Percentiles rank a stretch among this genome's conserved stretches.
Conservation (phyloP, 106 monocot species). For the Iris macrosiphon region DNA sequence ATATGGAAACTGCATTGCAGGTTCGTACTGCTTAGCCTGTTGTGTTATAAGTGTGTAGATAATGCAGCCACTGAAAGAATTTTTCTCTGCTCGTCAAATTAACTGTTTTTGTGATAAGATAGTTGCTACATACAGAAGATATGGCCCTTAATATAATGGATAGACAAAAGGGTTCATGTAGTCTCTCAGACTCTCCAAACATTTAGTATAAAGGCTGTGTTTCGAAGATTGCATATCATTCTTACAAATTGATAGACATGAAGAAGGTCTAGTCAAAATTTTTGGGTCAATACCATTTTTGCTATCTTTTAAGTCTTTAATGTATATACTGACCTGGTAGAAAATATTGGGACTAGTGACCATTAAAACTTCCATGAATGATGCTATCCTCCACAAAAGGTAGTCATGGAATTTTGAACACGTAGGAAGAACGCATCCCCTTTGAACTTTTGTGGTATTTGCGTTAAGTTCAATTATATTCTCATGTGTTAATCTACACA, state of each 20-base stretch:
- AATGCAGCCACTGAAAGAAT: not conserved
- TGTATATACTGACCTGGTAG: no score
- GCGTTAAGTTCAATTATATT: not conserved
- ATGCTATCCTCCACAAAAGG: not conserved
- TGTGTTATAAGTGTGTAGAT: not conserved
- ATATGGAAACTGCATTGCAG: slow-evolving; percentile 98
- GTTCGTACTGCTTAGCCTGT: slow-evolving; percentile 23
- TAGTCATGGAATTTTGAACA: not conserved
- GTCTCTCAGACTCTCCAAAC: not conserved
- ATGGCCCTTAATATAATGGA: not conserved
- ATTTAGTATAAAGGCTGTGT: not conserved
- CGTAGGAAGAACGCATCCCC: no score
- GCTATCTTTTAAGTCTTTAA: no score
- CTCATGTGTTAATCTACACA: not conserved
- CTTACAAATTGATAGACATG: no score
- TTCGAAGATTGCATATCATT: no score
- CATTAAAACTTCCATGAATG: not conserved
- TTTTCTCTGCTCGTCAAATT: no score
- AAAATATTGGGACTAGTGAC: not conserved
- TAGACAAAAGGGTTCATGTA: not conserved
- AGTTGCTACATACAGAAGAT: no score
- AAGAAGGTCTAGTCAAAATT: no score
- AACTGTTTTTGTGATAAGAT: no score
- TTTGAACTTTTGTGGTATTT: not conserved
- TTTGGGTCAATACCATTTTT: no score